These are phyloP conservation scores for Podospora comata DNA, from an alignment of 495 filamentous ascomycete genomes.

Conservation along the genomic window DNA sequence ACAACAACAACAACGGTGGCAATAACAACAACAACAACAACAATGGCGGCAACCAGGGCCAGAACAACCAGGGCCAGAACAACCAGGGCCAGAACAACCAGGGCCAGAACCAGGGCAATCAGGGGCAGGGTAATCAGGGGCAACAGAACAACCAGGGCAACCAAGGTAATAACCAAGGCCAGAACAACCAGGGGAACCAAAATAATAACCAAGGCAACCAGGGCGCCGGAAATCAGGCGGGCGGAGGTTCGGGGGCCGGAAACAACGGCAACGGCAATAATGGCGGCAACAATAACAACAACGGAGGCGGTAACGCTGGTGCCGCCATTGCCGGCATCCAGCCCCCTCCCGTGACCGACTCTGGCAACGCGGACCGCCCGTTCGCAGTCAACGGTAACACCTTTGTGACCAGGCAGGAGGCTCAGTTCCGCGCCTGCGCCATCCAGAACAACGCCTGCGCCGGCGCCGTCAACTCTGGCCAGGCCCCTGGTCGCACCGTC, in stretches of 20 bases:
- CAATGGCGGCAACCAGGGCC: not conserved
- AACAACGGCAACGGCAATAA: constrained; percentile 11
- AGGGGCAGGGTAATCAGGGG: constrained; percentile 15
- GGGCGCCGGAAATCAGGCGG: not conserved
- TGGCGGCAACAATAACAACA: constrained; percentile 5
- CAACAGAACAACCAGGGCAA: constrained; percentile 18
- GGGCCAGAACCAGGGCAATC: constrained; percentile 25
- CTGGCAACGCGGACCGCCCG: constrained; percentile 42
- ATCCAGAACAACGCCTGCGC: constrained; percentile 54
- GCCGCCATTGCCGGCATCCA: constrained; percentile 34
- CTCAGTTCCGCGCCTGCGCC: constrained; percentile 41
- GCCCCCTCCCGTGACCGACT: constrained; percentile 37
- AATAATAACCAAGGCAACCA: constrained; percentile 18
- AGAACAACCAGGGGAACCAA: constrained; percentile 17
- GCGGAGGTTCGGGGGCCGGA: constrained; percentile 5
- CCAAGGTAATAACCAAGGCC: constrained; percentile 5
- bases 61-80: constrained; percentile 14
- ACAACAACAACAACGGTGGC: constrained; percentile 23
- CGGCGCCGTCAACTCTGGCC: constrained; percentile 43
- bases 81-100: constrained; percentile 23
- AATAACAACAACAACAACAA: constrained; percentile 23
- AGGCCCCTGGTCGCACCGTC: constrained; percentile 32
- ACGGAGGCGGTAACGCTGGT: not conserved
- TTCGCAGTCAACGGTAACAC: constrained; percentile 53
- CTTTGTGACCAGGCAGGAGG: constrained; percentile 43